Evolutionary conservation across 257 asterid species (phyloP), one percentile per base, ranked within the genome.

Genomic region (Salvia hispanica): DNA sequence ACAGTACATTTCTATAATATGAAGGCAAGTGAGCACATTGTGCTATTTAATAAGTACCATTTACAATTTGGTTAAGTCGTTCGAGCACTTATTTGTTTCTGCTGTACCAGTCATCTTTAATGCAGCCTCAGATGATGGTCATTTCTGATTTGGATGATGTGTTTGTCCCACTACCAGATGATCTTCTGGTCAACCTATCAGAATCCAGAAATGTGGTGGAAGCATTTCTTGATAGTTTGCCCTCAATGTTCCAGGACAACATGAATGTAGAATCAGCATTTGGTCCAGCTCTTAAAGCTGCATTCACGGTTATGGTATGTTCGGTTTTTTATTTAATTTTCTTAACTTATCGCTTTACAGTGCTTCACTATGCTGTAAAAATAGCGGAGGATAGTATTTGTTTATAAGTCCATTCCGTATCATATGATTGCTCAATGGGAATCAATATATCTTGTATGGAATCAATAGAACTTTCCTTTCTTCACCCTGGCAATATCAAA

Each of bases 251-350:
- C 82, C 84, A 81, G 74, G 90, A 85, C 57, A 92, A 83, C 75
- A 56, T 81, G 84, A 89, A 89, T 79, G 86, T 92, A 46, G 98
- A 92, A 83, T 92, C 98, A 8, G 98, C 98, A 71, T 89, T 89
- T 81, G 98, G 98, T 70, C 94, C 98, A 28, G 98, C 98, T 78
- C 91, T 89, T 72, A 87, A 80, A 85, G 90, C 92, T 14, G 92
- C 95, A 55, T 84, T 81, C 77, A 84, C 88, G 81, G 82, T 92
- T 77, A 87, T 89, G 98, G 98, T 92, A 81, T 47, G 95, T 71
- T 68, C 39, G 39, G 44, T 62, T 67, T 63, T 71, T 72, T 10
- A 7, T 58, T 57, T 39, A 45, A 42, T 31, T 42, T 66, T 39
- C 56, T 58, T 64, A 80, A 72, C 52, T 59, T 10, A 44, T 53